These are phyloP conservation scores for Kodamaea alishanica DNA, from an alignment of 1,139 yeast species.

Conservation along the genomic window DNA sequence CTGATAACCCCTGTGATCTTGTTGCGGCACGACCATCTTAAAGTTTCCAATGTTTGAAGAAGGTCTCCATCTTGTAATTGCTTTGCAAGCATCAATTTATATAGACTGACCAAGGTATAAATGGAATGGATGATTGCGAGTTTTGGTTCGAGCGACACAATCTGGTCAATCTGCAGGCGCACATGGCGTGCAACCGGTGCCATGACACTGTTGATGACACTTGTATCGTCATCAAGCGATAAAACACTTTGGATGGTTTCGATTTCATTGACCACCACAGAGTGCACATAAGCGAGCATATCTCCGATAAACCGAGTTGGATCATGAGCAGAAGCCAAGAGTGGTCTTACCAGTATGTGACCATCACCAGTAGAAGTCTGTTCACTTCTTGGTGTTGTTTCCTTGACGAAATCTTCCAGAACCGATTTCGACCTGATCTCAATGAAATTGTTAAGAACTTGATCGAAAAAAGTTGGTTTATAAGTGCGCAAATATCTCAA, in stretches of 20 bases:
- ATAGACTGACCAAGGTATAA: constrained; percentile 61
- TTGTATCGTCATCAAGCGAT: constrained; percentile 19
- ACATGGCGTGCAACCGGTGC: constrained; percentile 47
- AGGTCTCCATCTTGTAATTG: constrained; percentile 21
- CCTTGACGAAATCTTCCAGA: constrained; percentile 57
- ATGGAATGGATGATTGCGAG: constrained; percentile 55
- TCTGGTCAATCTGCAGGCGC: constrained; percentile 56
- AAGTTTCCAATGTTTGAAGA: constrained; percentile 16
- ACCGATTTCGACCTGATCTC: constrained; percentile 55
- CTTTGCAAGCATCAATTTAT: constrained; percentile 65
- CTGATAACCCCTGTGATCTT: constrained; percentile 39
- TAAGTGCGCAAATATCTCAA: constrained; percentile 25
- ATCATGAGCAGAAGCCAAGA: constrained; percentile 71
- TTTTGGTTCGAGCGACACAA: constrained; percentile 62
- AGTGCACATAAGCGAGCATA: constrained; percentile 82
- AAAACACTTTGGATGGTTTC: constrained; percentile 60
- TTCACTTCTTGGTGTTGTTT: constrained; percentile 19
- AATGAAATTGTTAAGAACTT: constrained; percentile 44
- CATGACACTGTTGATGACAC: constrained; percentile 42
- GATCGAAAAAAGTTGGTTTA: constrained; percentile 50
- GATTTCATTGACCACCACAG: constrained; percentile 83
- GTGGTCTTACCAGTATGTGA: constrained; percentile 36
- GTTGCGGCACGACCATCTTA: constrained; percentile 34
- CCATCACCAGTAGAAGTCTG: constrained; percentile 8
- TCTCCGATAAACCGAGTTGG: constrained; percentile 83